These are phyloP conservation scores for Macrolepiota fuliginosa DNA, from an alignment of 768 basidiomycete genomes.

Conservation along the genomic window DNA sequence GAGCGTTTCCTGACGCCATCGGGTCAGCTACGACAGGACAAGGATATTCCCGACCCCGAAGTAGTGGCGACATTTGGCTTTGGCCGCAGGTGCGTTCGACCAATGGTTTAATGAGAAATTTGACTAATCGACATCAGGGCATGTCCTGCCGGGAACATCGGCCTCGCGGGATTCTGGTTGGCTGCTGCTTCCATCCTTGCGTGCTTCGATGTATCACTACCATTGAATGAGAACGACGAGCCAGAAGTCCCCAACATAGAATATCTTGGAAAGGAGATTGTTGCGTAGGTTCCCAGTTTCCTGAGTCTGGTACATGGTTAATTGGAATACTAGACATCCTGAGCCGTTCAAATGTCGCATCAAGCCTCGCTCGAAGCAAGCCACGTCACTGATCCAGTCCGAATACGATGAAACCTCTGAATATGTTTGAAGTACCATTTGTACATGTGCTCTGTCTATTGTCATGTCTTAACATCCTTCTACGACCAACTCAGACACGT, in stretches of 20 bases:
- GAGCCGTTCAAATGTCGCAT: slow-evolving; percentile 1
- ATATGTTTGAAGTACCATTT: too few relatives aligned
- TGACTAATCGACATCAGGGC: neutral
- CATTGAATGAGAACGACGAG: neutral
- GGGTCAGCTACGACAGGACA: slow-evolving; percentile 1
- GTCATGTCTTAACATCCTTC: too few relatives aligned
- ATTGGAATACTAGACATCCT: neutral
- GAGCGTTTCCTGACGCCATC: slow-evolving; percentile 14
- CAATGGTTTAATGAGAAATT: neutral
- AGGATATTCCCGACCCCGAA: neutral
- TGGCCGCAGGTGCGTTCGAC: slow-evolving; percentile 5
- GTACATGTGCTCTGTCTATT: too few relatives aligned
- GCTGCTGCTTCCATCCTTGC: neutral
- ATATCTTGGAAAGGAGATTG: neutral
- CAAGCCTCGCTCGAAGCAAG: neutral
- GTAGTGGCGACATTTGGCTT: too few relatives aligned
- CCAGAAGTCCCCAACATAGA: neutral
- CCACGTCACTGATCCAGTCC: neutral
- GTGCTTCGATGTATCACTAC: neutral
- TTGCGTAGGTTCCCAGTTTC: neutral
- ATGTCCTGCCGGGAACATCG: neutral
- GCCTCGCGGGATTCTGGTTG: neutral
- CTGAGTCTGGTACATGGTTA: neutral
- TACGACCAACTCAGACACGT: too few relatives aligned
- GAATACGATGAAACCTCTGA: neutral